Conservation (phyloP, 768 basidiomycete species). For the Postia placenta region DNA sequence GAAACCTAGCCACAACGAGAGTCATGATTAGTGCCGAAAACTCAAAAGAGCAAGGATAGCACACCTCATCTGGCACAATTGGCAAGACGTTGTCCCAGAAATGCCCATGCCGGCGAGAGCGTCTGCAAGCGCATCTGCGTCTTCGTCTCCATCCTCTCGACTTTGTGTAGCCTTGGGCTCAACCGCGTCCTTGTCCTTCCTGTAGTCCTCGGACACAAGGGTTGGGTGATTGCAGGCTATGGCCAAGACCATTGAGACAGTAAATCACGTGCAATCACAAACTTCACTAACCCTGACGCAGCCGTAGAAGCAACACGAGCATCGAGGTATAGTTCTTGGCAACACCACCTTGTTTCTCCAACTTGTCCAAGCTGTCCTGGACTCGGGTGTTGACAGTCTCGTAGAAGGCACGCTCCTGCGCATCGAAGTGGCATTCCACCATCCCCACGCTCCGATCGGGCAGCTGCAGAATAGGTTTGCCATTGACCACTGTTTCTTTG, state of each 20-base stretch:
- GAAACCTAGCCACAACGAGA: background rate
- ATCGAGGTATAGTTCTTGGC: conserved; percentile 64
- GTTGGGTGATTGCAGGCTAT: conserved; percentile 88
- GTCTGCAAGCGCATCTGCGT: conserved; percentile 69
- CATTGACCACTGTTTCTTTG: conserved; percentile 69
- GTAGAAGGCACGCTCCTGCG: conserved; percentile 78
- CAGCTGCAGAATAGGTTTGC: conserved; percentile 76
- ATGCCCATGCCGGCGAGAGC: conserved; percentile 70
- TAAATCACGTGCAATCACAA: background rate
- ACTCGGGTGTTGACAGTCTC: conserved; percentile 38
- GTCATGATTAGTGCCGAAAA: background rate
- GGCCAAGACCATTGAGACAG: conserved; percentile 1
- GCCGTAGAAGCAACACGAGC: conserved; percentile 65
- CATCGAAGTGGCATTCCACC: conserved; percentile 72
- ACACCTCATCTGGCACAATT: conserved; percentile 69
- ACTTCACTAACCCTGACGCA: conserved; percentile 71
- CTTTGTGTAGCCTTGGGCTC: conserved; percentile 54
- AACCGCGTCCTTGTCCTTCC: conserved; percentile 68
- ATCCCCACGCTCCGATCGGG: conserved; percentile 69
- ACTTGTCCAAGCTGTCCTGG: conserved; percentile 47
- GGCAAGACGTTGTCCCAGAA: conserved; percentile 54
- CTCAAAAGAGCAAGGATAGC: conserved; percentile 22
- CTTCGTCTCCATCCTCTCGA: conserved; percentile 48
- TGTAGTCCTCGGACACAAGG: conserved; percentile 73
- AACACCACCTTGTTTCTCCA: conserved; percentile 45